A percentile compares a stretch with the other conserved stretches of the same genome.
Conservation (phyloP, 208 protist genomes). For the Acanthamoeba healyi region DNA sequence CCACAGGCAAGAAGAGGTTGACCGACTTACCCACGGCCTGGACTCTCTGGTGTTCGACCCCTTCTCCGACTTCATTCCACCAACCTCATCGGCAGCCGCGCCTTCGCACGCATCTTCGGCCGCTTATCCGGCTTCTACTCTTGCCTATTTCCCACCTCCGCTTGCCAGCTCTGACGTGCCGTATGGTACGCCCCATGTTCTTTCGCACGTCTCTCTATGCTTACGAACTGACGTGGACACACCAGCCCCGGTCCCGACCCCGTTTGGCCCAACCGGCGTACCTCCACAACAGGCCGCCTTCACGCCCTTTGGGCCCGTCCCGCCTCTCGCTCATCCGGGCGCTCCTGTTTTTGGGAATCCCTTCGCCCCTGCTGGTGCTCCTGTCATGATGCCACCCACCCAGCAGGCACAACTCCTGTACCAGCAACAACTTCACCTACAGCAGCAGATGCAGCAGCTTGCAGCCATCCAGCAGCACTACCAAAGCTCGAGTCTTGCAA, state of each 20-base stretch:
- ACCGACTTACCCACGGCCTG: not conserved
- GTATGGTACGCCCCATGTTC: not conserved
- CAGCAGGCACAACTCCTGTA: not conserved
- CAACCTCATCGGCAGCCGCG: not conserved
- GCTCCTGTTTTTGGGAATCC: not conserved
- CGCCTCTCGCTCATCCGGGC: not conserved
- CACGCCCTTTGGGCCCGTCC: not conserved
- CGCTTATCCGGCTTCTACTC: not conserved
- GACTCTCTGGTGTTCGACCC: constrained; percentile 14
- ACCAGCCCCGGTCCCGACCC: not conserved
- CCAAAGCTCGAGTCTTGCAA: not conserved
- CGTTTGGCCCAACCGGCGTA: not conserved
- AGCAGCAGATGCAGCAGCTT: constrained; percentile 3
- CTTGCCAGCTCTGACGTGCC: no score
- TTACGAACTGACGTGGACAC: not conserved
- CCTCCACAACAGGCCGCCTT: no score
- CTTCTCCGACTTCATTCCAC: constrained; percentile 16
- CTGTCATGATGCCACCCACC: not conserved
- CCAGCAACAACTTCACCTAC: not conserved
- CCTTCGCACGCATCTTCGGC: not conserved
- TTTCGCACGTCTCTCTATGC: not conserved
- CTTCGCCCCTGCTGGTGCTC: not conserved
- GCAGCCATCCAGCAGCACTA: constrained; percentile 2
- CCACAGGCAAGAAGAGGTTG: not conserved
- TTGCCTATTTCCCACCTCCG: no score